Evolutionary conservation across 169 alveolate species (phyloP).

Genomic region (Eimeria mitis): DNA sequence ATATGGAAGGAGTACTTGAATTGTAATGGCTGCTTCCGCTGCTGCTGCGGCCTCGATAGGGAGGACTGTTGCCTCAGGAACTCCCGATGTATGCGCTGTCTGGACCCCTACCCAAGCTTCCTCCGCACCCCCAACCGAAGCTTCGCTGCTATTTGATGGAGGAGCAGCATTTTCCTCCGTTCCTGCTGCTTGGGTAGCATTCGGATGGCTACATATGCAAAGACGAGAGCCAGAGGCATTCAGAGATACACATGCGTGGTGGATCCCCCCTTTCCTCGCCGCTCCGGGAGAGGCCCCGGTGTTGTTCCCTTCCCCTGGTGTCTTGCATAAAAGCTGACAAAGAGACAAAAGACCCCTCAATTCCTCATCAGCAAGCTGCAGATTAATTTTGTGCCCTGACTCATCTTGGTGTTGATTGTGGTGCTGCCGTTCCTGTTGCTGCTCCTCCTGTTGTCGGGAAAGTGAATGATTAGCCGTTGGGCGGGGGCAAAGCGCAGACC

Average conservation of each 20-base stretch:
- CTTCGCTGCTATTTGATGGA: constrained; percentile 44
- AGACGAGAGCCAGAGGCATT: constrained; percentile 48
- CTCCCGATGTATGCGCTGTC: constrained; percentile 14
- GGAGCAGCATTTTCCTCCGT: constrained; percentile 32
- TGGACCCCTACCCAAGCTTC: constrained; percentile 42
- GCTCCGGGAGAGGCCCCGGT: neutral
- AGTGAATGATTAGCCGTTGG: constrained; percentile 15
- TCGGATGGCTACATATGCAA: constrained; percentile 28
- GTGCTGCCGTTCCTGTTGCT: constrained; percentile 39
- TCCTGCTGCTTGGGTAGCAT: neutral
- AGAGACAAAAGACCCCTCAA: constrained; percentile 52
- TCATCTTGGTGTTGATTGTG: neutral
- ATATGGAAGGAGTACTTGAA: constrained; percentile 47
- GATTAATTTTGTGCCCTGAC: constrained; percentile 9
- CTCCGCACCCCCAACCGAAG: neutral
- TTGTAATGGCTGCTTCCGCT: constrained; percentile 64
- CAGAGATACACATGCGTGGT: constrained; percentile 41
- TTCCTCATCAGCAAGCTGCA: constrained; percentile 60
- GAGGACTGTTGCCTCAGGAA: constrained; percentile 29
- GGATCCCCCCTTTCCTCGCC: constrained; percentile 2
- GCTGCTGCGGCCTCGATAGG: constrained; percentile 75
- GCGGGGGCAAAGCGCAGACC: neutral
- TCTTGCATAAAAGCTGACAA: constrained; percentile 52
- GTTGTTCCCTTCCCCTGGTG: constrained; percentile 23
- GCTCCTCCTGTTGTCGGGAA: constrained; percentile 11